phyloP scores from a whole-genome alignment of 2,329 filamentous ascomycete genomes.

The Phaeosphaeriaceae sp. region DNA sequence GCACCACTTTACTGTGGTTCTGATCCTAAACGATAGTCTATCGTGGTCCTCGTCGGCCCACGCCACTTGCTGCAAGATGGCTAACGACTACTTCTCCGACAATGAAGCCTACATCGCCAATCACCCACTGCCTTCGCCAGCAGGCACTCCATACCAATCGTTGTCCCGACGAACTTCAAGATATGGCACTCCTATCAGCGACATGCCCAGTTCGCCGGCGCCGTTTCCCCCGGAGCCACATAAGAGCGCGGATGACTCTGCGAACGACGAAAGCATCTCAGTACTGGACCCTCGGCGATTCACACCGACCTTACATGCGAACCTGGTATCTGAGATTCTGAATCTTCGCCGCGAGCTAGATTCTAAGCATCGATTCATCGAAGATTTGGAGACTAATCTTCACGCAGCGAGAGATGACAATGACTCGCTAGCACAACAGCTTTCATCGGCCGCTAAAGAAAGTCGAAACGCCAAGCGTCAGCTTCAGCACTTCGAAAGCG shows the following conservation, averaged over 20 bases:
- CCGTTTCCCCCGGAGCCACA: conserved; percentile 60
- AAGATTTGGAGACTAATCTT: conserved; percentile 78
- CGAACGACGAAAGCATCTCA: conserved; percentile 71
- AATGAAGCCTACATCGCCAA: conserved; percentile 48
- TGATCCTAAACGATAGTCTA: conserved; percentile 7
- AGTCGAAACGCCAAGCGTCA: conserved; percentile 82
- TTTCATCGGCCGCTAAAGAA: conserved; percentile 74
- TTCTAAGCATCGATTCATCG: conserved; percentile 85
- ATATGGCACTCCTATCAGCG: conserved; percentile 65
- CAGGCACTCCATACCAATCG: conserved; percentile 72
- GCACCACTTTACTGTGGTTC: conserved; percentile 42
- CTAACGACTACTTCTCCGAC: conserved; percentile 57
- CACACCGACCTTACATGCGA: conserved; percentile 93
- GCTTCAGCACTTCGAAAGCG: conserved; percentile 84
- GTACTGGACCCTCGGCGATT: conserved; percentile 90
- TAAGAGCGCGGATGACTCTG: conserved; percentile 55
- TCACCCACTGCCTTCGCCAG: conserved; percentile 71
- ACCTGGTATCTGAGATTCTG: conserved; percentile 92
- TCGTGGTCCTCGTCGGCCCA: neutral
- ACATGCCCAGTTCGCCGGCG: conserved; percentile 69
- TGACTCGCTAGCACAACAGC: conserved; percentile 69
- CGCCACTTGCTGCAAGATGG: conserved; percentile 27
- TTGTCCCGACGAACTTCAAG: conserved; percentile 70
- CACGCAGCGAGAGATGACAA: conserved; percentile 76
- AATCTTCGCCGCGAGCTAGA: conserved; percentile 87